These are phyloP conservation scores for Trichoderma sp. DNA, from an alignment of 2,329 filamentous ascomycete species.

Conservation along the genomic window DNA sequence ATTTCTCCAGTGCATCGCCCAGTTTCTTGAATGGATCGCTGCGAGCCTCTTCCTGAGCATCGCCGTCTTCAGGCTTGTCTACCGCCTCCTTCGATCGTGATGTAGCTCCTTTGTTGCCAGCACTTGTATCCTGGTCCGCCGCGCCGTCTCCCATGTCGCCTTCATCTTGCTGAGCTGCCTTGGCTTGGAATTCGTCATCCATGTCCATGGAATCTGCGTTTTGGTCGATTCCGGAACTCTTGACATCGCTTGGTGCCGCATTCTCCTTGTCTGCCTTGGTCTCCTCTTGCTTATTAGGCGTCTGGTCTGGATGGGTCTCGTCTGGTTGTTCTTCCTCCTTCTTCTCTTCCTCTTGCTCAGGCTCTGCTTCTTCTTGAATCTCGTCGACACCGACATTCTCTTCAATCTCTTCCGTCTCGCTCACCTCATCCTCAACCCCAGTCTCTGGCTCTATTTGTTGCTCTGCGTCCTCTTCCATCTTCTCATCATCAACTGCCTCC, in stretches of 20 bases:
- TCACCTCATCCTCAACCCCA: constrained; percentile 56
- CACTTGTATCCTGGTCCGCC: constrained; percentile 62
- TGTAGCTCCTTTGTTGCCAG: constrained; percentile 62
- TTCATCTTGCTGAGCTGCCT: constrained; percentile 64
- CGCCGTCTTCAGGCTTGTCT: constrained; percentile 49
- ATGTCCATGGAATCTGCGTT: constrained; percentile 64
- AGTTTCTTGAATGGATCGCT: constrained; percentile 88
- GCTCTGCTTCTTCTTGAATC: constrained; percentile 46
- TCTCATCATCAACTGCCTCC: constrained; percentile 41
- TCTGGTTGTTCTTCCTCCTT: constrained; percentile 48
- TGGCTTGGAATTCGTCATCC: constrained; percentile 60
- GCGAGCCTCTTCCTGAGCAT: constrained; percentile 48
- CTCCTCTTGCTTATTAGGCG: constrained; percentile 47
- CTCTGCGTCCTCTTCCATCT: constrained; percentile 39
- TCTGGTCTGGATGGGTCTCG: constrained; percentile 49
- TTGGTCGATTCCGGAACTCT: constrained; percentile 65
- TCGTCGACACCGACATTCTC: constrained; percentile 44
- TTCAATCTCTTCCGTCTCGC: constrained; percentile 56
- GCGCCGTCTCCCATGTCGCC: constrained; percentile 66
- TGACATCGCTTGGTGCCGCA: constrained; percentile 62
- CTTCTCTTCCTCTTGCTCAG: constrained; percentile 52
- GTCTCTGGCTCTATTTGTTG: constrained; percentile 42
- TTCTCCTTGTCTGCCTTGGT: constrained; percentile 60
- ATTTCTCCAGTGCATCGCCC: constrained; percentile 87
- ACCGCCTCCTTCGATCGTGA: constrained; percentile 51